phyloP scores from a whole-genome alignment of 2,329 filamentous ascomycete species.

The Penicillium hordei region DNA sequence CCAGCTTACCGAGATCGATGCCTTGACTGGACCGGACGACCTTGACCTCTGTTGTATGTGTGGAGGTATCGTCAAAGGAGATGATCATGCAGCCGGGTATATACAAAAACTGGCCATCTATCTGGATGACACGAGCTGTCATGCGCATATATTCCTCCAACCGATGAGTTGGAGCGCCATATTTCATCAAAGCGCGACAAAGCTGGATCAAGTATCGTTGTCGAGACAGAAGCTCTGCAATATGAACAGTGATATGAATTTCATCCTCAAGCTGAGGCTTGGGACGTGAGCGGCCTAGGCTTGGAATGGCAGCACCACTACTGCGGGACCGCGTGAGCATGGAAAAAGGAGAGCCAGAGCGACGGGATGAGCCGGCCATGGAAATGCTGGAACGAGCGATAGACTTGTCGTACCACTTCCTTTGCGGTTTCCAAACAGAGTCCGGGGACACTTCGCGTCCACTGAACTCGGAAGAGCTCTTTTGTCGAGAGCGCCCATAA shows the following conservation, averaged over 20 bases:
- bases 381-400: constrained; percentile 39
- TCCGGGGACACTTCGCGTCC: constrained; percentile 35
- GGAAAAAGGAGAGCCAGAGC: constrained; percentile 30
- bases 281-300: constrained; percentile 13
- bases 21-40: constrained; percentile 45
- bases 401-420: constrained; percentile 45
- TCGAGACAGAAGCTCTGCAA: constrained; percentile 69
- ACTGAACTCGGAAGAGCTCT: constrained; percentile 34
- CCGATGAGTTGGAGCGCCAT: constrained; percentile 85
- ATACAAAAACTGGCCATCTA: constrained; percentile 86
- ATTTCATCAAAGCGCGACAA: constrained; percentile 83
- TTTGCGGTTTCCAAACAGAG: constrained; percentile 30
- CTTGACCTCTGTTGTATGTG: constrained; percentile 50
- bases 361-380: constrained; percentile 31
- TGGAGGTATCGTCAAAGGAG: constrained; percentile 66
- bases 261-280: constrained; percentile 44
- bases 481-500: constrained; percentile 32
- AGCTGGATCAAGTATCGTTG: constrained; percentile 83
- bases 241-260: constrained; percentile 60
- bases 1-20: constrained; percentile 45
- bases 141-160: constrained; percentile 88
- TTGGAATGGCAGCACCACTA: constrained; percentile 33
- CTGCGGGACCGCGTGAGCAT: constrained; percentile 40
- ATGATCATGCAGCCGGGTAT: constrained; percentile 93
- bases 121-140: constrained; percentile 83